Percentiles rank a stretch among this genome's conserved stretches.
Evolutionary conservation across 305 asterid species (phyloP).

Genomic region (Fraxinus dipetala): DNA sequence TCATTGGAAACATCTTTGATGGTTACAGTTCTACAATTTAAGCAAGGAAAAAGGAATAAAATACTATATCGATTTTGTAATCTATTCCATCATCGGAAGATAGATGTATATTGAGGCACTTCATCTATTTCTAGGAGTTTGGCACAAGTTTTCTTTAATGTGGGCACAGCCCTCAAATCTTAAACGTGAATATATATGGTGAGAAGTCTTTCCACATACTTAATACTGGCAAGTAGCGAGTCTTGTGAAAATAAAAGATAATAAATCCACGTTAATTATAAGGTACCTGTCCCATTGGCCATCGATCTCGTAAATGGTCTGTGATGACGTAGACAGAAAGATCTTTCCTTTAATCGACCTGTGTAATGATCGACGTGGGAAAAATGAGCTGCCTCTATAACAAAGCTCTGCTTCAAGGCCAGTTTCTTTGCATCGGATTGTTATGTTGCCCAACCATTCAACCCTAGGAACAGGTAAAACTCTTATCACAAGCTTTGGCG

Average conservation of each 20-base stretch:
- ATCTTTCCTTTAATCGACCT: conserved; percentile 68
- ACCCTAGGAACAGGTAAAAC: conserved; percentile 65
- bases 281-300: conserved; percentile 89
- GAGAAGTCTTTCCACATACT: not conserved
- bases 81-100: not conserved
- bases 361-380: conserved; percentile 39
- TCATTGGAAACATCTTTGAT: conserved; percentile 49
- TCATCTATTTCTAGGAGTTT: not conserved
- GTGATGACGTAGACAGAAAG: conserved; percentile 40
- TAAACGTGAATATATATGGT: not conserved
- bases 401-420: conserved; percentile 62
- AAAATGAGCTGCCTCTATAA: conserved; percentile 48
- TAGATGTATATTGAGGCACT: not conserved
- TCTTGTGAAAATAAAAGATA: not conserved
- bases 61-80: not conserved
- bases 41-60: not conserved
- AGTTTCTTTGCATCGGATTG: conserved; percentile 53
- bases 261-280: not conserved
- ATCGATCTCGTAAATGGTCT: conserved; percentile 46
- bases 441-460: conserved; percentile 76
- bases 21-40: conserved; percentile 41
- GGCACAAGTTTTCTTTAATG: not conserved
- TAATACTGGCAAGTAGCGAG: not conserved
- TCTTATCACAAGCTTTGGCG: conserved; percentile 67
- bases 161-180: not conserved